A percentile compares a stretch with the other conserved stretches of the same genome.
Evolutionary conservation across 2,329 filamentous ascomycete species (phyloP).

Genomic region (Xylariales sp.): DNA sequence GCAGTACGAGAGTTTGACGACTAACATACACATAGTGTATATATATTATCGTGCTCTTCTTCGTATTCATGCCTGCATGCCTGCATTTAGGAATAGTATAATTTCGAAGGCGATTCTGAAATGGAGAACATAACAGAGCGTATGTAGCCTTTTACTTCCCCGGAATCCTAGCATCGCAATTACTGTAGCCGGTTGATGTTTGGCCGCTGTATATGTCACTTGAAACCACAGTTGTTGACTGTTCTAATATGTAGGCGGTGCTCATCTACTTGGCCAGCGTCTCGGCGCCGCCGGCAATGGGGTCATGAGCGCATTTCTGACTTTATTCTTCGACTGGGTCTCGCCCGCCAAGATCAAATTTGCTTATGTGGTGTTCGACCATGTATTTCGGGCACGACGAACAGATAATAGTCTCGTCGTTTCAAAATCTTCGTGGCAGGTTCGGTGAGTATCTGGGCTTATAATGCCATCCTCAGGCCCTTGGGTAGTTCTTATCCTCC

Average conservation of each 20-base stretch:
- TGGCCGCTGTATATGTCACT: neutral
- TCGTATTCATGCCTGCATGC: neutral
- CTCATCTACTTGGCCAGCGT: slow-evolving; percentile 21
- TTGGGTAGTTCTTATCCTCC: neutral
- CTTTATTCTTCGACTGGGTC: slow-evolving; percentile 30
- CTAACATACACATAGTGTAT: no score
- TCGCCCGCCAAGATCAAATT: slow-evolving; percentile 16
- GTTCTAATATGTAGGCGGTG: slow-evolving; percentile 18
- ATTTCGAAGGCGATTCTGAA: neutral
- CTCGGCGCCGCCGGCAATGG: slow-evolving; percentile 20
- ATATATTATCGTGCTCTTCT: neutral
- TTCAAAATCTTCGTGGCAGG: slow-evolving; percentile 9
- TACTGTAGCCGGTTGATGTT: neutral
- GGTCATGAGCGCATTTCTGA: neutral
- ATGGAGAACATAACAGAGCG: slow-evolving; percentile 11
- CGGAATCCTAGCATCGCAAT: no score
- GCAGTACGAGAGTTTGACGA: neutral
- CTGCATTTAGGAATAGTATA: neutral
- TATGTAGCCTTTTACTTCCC: slow-evolving; percentile 4
- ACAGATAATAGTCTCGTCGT: slow-evolving; percentile 10
- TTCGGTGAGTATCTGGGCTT: slow-evolving; percentile 7
- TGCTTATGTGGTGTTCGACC: slow-evolving; percentile 21
- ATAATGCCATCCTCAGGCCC: neutral
- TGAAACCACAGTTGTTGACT: neutral
- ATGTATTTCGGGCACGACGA: slow-evolving; percentile 7